phyloP scores from a whole-genome alignment of 768 basidiomycete genomes.

The Rossbeevera mucosa region DNA sequence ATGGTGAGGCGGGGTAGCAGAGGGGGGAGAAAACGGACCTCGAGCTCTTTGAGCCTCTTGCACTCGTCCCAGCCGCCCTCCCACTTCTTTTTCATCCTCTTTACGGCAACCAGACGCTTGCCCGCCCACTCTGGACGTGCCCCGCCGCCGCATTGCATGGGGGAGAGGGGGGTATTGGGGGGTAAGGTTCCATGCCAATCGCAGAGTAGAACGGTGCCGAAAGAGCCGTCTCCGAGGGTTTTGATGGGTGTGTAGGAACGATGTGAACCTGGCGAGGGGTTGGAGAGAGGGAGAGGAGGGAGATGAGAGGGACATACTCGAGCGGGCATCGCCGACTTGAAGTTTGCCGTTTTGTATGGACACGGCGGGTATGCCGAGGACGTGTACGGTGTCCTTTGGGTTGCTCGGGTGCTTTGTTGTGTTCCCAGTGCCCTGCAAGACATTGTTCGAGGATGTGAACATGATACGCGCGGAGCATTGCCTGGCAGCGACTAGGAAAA shows the following conservation, averaged over 20 bases:
- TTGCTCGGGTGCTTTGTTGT: conserved; percentile 18
- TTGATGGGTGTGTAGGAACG: conserved; percentile 94
- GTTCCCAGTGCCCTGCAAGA: conserved; percentile 20
- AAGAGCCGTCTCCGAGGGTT: conserved; percentile 95
- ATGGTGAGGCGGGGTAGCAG: conserved; percentile 12
- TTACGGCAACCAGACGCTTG: conserved; percentile 93
- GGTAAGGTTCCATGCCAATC: conserved; percentile 98
- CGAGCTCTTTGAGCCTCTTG: conserved; percentile 89
- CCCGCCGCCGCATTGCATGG: conserved; percentile 94
- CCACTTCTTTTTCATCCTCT: conserved; percentile 97
- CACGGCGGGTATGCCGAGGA: conserved; percentile 73
- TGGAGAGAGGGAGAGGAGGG: neutral
- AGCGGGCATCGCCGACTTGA: conserved; percentile 66
- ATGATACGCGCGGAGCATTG: conserved; percentile 34
- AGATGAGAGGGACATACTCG: conserved; percentile 49
- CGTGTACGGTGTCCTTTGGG: conserved; percentile 57
- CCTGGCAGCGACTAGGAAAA: conserved; percentile 23
- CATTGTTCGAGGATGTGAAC: conserved; percentile 33
- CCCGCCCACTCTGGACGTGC: conserved; percentile 92
- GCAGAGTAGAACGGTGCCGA: conserved; percentile 97
- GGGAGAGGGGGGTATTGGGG: conserved; percentile 83
- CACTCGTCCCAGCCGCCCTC: conserved; percentile 99
- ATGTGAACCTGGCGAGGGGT: conserved; percentile 55
- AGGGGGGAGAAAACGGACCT: conserved; percentile 50
- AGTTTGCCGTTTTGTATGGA: conserved; percentile 65